Percentiles rank a stretch among this genome's conserved stretches.
Conservation (phyloP, 306 rosid genomes). For the Medicago truncatula region DNA sequence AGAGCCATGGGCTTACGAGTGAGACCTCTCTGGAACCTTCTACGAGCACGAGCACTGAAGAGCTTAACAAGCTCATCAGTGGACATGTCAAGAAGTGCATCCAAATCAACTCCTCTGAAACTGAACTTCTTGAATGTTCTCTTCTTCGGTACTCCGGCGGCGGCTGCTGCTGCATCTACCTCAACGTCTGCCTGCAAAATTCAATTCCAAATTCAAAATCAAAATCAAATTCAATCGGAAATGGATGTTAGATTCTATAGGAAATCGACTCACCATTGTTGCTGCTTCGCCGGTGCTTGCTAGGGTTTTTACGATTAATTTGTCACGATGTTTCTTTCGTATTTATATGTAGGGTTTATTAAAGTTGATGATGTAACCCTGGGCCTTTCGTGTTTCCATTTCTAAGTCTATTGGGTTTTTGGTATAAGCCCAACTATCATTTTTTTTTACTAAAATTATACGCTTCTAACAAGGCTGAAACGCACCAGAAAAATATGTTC, state of each 20-base stretch:
- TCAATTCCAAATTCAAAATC: not conserved
- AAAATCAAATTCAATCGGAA: no score
- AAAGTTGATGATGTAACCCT: not conserved
- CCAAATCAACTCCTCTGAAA: conserved; percentile 88
- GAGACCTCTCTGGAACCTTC: conserved; percentile 95
- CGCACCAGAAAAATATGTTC: no score
- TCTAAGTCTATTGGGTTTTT: not conserved
- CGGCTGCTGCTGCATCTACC: conserved; percentile 67
- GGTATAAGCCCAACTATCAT: not conserved
- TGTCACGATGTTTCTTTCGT: not conserved
- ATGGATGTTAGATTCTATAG: no score
- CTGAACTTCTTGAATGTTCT: conserved; percentile 93
- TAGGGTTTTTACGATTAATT: conserved; percentile 5
- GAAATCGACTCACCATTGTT: not conserved
- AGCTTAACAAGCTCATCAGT: conserved; percentile 89
- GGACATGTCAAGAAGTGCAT: conserved; percentile 91
- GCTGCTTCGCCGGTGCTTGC: not conserved
- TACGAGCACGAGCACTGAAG: conserved; percentile 83
- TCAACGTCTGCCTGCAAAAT: conserved; percentile 75
- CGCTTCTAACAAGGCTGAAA: no score
- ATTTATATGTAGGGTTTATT: not conserved
- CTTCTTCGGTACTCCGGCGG: conserved; percentile 76
- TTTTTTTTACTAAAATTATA: no score
- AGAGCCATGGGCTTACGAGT: conserved; percentile 96
- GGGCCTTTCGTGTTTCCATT: not conserved